Conservation (phyloP, 1,139 yeast species). For the Suhomyces atakaporum region DNA sequence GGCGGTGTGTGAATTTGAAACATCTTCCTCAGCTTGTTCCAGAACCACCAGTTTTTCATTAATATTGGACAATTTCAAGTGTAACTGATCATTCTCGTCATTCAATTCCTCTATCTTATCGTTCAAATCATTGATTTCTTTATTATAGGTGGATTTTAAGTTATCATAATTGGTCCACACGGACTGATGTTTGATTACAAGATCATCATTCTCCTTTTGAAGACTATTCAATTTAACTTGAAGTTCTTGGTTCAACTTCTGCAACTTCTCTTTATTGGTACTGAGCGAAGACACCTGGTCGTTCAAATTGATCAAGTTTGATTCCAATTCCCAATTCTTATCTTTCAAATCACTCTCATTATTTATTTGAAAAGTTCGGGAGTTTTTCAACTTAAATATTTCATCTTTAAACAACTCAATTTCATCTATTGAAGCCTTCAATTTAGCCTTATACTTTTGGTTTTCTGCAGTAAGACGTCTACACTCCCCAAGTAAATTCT, state of each 20-base stretch:
- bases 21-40: conserved; percentile 3
- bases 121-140: conserved; percentile 50
- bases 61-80: conserved; percentile 34
- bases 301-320: conserved; percentile 52
- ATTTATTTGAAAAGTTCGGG: conserved; percentile 33
- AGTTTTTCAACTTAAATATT: conserved; percentile 32
- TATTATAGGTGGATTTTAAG: conserved; percentile 34
- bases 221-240: conserved; percentile 29
- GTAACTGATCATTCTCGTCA: conserved; percentile 63
- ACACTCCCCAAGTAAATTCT: conserved; percentile 75
- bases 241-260: conserved; percentile 34
- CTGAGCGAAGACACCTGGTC: conserved; percentile 42
- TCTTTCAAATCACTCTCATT: conserved; percentile 59
- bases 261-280: conserved; percentile 33
- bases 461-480: conserved; percentile 75
- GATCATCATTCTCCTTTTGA: conserved; percentile 53
- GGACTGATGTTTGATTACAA: conserved; percentile 41
- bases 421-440: conserved; percentile 47
- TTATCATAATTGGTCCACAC: conserved; percentile 39
- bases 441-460: conserved; percentile 47
- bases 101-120: conserved; percentile 56
- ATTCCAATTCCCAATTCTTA: conserved; percentile 77
- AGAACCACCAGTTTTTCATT: conserved; percentile 10
- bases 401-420: conserved; percentile 40
- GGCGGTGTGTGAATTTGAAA: conserved; percentile 13